Percentiles rank a stretch among this genome's conserved stretches.
Conservation (phyloP, 75 land plant genomes). For the Sequoia sempervirens region DNA sequence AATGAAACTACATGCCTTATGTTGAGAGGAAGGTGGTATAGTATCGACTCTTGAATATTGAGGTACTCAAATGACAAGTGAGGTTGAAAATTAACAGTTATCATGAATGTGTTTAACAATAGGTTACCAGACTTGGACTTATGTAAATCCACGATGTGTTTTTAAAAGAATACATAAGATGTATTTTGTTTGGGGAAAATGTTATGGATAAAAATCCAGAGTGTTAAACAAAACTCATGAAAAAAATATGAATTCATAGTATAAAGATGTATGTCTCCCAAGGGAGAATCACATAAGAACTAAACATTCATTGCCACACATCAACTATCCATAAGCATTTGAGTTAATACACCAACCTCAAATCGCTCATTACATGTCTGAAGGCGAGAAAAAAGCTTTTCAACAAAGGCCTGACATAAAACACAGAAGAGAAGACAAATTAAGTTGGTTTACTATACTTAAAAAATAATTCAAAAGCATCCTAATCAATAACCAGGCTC, state of each 20-base stretch:
- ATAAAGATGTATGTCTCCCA: neutral
- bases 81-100: neutral
- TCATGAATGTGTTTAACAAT: neutral
- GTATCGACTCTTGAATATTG: neutral
- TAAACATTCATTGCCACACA: neutral
- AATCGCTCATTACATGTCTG: conserved; percentile 77
- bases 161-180: neutral
- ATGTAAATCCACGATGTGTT: neutral
- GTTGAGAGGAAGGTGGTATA: neutral
- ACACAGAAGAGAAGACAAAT: neutral
- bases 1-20: neutral
- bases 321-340: neutral
- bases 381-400: conserved; percentile 83
- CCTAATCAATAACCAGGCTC: conserved; percentile 1
- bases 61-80: neutral
- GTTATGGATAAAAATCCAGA: neutral
- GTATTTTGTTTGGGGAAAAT: neutral
- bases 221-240: neutral
- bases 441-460: too few relatives aligned
- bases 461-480: neutral
- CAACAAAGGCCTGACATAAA: conserved; percentile 73
- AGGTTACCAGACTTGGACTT: neutral
- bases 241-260: neutral
- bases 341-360: conserved; percentile 52
- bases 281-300: neutral